These are phyloP conservation scores for Eutrema salsugineum DNA, from an alignment of 441 rosid species.

Conservation along the genomic window DNA sequence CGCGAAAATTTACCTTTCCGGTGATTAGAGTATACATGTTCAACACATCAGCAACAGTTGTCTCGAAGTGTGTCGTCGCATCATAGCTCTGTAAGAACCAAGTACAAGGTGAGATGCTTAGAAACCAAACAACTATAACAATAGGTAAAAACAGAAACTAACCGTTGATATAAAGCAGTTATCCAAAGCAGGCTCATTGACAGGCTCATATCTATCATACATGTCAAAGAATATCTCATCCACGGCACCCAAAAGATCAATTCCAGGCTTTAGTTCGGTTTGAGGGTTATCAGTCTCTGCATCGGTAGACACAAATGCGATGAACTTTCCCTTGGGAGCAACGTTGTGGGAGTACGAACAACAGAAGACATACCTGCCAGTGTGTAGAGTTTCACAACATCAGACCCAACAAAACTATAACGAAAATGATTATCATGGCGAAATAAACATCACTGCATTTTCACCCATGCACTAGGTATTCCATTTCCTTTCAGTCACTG, in stretches of 20 bases:
- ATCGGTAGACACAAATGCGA: slow-evolving; percentile 70
- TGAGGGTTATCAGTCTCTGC: slow-evolving; percentile 72
- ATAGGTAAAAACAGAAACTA: background rate
- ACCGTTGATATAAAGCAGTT: slow-evolving; percentile 70
- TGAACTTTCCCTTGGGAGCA: slow-evolving; percentile 69
- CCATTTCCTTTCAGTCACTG: background rate
- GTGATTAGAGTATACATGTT: slow-evolving; percentile 61
- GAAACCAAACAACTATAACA: background rate
- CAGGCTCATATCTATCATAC: slow-evolving; percentile 59
- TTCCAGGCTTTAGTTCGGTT: slow-evolving; percentile 61
- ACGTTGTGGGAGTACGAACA: slow-evolving; percentile 81
- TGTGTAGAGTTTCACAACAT: background rate
- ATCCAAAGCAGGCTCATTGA: slow-evolving; percentile 44
- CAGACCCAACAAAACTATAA: background rate
- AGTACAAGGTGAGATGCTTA: background rate
- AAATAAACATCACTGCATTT: background rate
- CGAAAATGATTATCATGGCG: background rate
- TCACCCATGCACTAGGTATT: background rate
- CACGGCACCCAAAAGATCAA: slow-evolving; percentile 56
- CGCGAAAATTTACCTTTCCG: slow-evolving; percentile 50
- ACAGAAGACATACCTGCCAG: slow-evolving; percentile 69
- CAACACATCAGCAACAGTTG: slow-evolving; percentile 66
- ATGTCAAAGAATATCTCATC: slow-evolving; percentile 68
- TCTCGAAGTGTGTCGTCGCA: slow-evolving; percentile 71
- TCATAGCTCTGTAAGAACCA: slow-evolving; percentile 56